These are phyloP conservation scores for Colletotrichum cereale DNA, from an alignment of 2,329 filamentous ascomycete genomes.

Conservation along the genomic window DNA sequence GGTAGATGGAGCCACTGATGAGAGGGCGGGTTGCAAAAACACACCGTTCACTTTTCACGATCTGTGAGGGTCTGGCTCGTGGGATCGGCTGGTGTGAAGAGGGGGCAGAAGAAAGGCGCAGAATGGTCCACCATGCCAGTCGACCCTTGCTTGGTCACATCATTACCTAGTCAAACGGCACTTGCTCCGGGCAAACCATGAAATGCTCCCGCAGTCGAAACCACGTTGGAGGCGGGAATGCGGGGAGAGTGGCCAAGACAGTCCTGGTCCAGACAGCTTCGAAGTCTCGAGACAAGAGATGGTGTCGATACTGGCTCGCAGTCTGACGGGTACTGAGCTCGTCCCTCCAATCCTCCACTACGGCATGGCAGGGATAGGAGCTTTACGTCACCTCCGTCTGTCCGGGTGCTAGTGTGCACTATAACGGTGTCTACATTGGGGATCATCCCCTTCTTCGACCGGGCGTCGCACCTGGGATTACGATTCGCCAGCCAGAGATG, in stretches of 20 bases:
- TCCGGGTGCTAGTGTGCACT: not conserved
- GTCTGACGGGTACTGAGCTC: slow-evolving; percentile 11
- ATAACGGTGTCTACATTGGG: slow-evolving; percentile 10
- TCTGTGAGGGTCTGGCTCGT: not conserved
- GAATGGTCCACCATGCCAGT: slow-evolving; percentile 8
- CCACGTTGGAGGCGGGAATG: slow-evolving; percentile 24
- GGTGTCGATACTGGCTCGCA: not conserved
- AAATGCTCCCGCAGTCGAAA: slow-evolving; percentile 12
- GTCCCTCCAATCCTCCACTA: slow-evolving; percentile 13
- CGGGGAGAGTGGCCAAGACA: slow-evolving; percentile 26
- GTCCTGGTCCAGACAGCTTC: not conserved
- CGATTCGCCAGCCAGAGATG: slow-evolving; percentile 6
- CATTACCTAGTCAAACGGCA: slow-evolving; percentile 15
- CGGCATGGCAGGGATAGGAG: slow-evolving; percentile 32
- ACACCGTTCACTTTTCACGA: slow-evolving; percentile 14
- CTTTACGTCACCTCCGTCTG: slow-evolving; percentile 26
- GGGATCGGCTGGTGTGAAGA: slow-evolving; percentile 11
- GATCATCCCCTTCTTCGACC: slow-evolving; percentile 15
- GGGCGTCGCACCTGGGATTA: slow-evolving; percentile 10
- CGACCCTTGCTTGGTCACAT: slow-evolving; percentile 12
- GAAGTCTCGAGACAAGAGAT: not conserved
- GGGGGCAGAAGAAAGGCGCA: not conserved
- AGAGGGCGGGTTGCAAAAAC: slow-evolving; percentile 27
- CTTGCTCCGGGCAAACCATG: slow-evolving; percentile 19
- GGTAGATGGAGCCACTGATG: slow-evolving; percentile 18